Conservation (phyloP, 306 rosid genomes). For the Inga leiocalycina region DNA sequence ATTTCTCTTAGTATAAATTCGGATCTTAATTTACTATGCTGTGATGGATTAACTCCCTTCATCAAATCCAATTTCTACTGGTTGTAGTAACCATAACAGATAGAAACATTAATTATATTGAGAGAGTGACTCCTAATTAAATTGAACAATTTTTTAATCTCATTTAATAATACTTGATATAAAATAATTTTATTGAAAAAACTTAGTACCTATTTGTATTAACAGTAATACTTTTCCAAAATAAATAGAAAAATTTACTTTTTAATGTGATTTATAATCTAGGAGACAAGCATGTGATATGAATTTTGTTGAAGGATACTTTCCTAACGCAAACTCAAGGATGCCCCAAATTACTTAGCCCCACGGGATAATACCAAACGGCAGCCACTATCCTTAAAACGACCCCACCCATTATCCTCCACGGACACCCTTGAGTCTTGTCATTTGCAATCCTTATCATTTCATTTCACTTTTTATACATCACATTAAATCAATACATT, state of each 20-base stretch:
- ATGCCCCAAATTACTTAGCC: conserved; percentile 13
- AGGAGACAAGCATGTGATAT: no score
- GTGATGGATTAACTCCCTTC: no score
- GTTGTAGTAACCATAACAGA: not conserved
- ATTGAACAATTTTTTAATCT: not conserved
- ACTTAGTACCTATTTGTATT: no score
- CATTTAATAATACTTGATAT: not conserved
- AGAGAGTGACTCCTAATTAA: not conserved
- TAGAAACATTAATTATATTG: not conserved
- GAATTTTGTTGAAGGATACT: no score
- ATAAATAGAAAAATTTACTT: no score
- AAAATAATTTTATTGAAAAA: no score
- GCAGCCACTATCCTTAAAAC: conserved; percentile 35
- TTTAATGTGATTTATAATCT: no score
- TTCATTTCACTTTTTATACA: not conserved
- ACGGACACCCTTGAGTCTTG: not conserved
- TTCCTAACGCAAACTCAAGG: no score
- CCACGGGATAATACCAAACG: conserved; percentile 31
- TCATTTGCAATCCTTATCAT: not conserved
- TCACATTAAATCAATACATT: not conserved
- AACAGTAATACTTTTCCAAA: no score
- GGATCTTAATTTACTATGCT: no score
- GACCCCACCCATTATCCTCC: conserved; percentile 44
- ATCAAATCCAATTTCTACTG: no score
- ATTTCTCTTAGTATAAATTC: no score